Base-by-base conservation (phyloP, 192 early-diverging fungal genomes). In the Rhizoclosmatium globosum region DNA sequence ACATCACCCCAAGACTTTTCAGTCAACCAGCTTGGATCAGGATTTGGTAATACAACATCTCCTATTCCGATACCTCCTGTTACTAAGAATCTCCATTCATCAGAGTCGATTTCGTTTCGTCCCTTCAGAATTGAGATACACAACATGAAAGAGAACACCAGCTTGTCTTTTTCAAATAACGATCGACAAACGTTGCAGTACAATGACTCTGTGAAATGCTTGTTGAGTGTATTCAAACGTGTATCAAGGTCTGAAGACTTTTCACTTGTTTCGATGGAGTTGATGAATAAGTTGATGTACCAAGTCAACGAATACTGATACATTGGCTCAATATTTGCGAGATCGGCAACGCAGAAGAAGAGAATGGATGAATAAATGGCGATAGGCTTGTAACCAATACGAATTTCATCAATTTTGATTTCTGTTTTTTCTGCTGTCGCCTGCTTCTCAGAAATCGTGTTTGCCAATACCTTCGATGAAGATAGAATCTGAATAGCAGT, bases 111-210 rank as follows among this genome's bases (percentile, higher is more conserved):
- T 68, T 90, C 88, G n/a, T 85, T 84, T 6, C 77, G 64, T 19
- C 81, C 86, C 23, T 78, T 61, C 59, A 91, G 68, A 46, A 91
- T 90, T 2, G 88, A 83, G 3, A 85, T 70, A 57, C 84, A 85
- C 15, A 91, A 78, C 80, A 89, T 66, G 66, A 91, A 88, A 4
- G 89, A 87, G 59, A 91, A 91, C 15, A 89, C 82, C 15, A 91
- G 87, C 82, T 91, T 91, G 77, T 91, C 89, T 71, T 91, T 91
- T 81, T 91, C 89, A 83, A 91, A 91, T 42, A 91, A 78, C 58
- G 88, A 90, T 73, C 89, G 56, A 68, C 89, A 91, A 7, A 91
- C 86, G 78, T 91, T 91, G 31, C 84, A 79, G 61, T 89, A 91
- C 41, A 91, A 73, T 19, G 89, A 85, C 48, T 85, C 83, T 2